A percentile compares a stretch with the other conserved stretches of the same genome.
These are phyloP conservation scores for Saturnispora dispora DNA, from an alignment of 805 yeast genomes.

Conservation along the genomic window DNA sequence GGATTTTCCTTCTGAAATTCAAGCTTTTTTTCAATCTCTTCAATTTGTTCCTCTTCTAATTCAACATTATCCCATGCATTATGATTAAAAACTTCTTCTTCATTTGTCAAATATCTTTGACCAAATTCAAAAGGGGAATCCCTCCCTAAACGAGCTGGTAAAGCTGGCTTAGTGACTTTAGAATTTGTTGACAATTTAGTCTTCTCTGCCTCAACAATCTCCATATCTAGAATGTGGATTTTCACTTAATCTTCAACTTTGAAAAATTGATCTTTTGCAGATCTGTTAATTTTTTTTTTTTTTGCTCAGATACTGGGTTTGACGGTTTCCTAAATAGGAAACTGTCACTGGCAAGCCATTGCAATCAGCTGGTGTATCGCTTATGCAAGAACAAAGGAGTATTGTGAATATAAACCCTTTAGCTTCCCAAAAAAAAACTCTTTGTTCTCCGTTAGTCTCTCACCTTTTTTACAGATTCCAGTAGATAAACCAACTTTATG, in stretches of 20 bases:
- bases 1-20: constrained; percentile 70
- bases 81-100: constrained; percentile 78
- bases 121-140: constrained; percentile 92
- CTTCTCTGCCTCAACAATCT: neutral
- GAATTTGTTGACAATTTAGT: neutral
- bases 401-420: neutral
- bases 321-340: constrained; percentile 6
- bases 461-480: neutral
- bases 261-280: neutral
- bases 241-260: neutral
- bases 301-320: neutral
- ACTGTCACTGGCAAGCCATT: constrained; percentile 7
- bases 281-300: neutral
- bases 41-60: constrained; percentile 86
- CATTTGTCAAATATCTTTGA: constrained; percentile 62
- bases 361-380: neutral
- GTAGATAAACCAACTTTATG: neutral
- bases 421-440: neutral
- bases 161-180: constrained; percentile 31
- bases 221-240: neutral
- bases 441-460: neutral
- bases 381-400: neutral
- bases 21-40: constrained; percentile 45
- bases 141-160: constrained; percentile 61
- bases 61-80: constrained; percentile 98